Evolutionary conservation across 1,284 basidiomycete species (phyloP), one percentile per base, ranked within the genome.

Genomic region (Apiotrichum laibachii): DNA sequence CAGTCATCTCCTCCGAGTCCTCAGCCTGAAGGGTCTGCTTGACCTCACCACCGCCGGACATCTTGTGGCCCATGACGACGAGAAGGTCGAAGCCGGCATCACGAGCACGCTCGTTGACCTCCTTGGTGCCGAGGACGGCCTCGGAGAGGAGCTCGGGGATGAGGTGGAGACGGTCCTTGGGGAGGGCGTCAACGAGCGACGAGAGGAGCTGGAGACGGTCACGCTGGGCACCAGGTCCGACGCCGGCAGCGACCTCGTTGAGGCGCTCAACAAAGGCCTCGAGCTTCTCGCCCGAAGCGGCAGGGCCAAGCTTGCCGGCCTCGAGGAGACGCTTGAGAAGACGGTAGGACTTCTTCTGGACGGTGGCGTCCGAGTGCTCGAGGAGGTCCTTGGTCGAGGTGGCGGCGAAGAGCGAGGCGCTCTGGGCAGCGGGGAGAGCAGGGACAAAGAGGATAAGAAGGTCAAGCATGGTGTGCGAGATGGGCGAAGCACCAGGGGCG

Each of bases 291-390:
- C 86, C 82, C 9, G 72, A 57, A 0, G 66, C 60, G 9, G 66
- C 61, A 4, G 62, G 64, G 5, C 84, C 68, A 15, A 87, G 79
- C 68, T 87, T 87, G 1, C 81, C 81, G 49, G 80, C 80, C 71
- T 88, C 86, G 15, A 87, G 77, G 43, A 94, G 75, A 62, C 88
- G 87, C 47, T 88, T 83, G 7, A 99, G 81, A 21, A 91, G 85
- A 70, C 94, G 89, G 80, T 99, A 99, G 18, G 87, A 88, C 66
- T 95, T 91, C 80, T 99, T 99, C 80, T 99, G 96, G 1, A 97
- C 86, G 1, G 86, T 90, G 52, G 89, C 90, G 67, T 97, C 91
- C 63, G 82, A 83, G 71, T 85, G 86, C 55, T 77, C 77, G 19
- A 79, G 70, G 61, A 79, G 66, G 19, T 71, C 73, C n/a, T 68